These are phyloP conservation scores for Penicillium occitanis DNA, from an alignment of 2,329 filamentous ascomycete genomes.

Conservation along the genomic window DNA sequence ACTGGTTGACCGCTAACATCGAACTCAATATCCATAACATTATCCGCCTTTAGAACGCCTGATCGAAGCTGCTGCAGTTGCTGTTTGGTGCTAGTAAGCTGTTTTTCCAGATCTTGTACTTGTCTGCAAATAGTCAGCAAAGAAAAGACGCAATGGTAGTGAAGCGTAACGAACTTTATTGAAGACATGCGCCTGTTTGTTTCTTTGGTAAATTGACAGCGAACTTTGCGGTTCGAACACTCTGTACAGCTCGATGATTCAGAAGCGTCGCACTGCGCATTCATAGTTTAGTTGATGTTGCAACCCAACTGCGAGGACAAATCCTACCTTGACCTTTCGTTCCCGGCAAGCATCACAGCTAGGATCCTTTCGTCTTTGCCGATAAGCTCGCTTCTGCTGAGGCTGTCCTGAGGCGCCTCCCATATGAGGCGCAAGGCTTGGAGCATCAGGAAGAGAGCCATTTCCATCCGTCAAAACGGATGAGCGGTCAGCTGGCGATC, in stretches of 20 bases:
- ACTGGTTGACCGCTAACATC: conserved; percentile 45
- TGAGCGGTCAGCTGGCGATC: conserved; percentile 40
- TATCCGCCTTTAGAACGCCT: conserved; percentile 55
- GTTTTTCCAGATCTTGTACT: conserved; percentile 93
- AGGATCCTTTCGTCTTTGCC: conserved; percentile 91
- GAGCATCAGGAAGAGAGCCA: conserved; percentile 43
- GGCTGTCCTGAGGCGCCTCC: conserved; percentile 58
- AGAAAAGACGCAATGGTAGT: conserved; percentile 4
- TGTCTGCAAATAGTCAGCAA: conserved; percentile 52
- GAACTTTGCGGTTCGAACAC: conserved; percentile 93
- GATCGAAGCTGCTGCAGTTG: conserved; percentile 75
- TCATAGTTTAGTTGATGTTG: background rate
- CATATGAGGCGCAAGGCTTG: conserved; percentile 31
- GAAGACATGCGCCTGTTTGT: conserved; percentile 98
- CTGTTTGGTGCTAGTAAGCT: conserved; percentile 75
- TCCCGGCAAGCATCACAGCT: conserved; percentile 97
- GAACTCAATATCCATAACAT: conserved; percentile 46
- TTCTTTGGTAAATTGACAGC: conserved; percentile 98
- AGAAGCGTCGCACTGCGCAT: conserved; percentile 78
- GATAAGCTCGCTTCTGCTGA: conserved; percentile 84
- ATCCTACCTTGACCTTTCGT: conserved; percentile 62
- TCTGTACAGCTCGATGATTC: conserved; percentile 96
- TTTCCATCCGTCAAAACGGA: conserved; percentile 39
- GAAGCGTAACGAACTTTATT: conserved; percentile 66
- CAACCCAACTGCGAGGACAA: no score